Conservation (phyloP, 176 grass and related monocot genomes). For the Poa annua region DNA sequence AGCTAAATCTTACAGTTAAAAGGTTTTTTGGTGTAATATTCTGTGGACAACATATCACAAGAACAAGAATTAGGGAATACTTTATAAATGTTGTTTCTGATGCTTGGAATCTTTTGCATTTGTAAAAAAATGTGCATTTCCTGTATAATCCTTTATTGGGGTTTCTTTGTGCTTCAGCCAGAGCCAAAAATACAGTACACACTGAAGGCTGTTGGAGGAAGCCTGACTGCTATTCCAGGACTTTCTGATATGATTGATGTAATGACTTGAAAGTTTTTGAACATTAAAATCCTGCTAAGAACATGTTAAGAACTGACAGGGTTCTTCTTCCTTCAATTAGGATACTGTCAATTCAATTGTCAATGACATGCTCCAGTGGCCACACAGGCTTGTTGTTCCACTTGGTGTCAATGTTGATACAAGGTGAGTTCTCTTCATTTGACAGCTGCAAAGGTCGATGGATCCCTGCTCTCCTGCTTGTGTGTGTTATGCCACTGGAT, state of each 20-base stretch:
- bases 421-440: constrained; percentile 61
- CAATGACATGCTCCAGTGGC: constrained; percentile 96
- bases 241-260: constrained; percentile 99
- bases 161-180: constrained; percentile 72
- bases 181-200: constrained; percentile 94
- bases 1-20: constrained; percentile 18
- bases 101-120: neutral
- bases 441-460: neutral
- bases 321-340: constrained; percentile 57
- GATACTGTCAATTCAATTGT: constrained; percentile 95
- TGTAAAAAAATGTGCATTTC: constrained; percentile 25
- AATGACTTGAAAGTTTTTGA: constrained; percentile 30
- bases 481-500: neutral
- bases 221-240: constrained; percentile 91
- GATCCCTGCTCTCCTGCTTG: neutral
- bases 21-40: constrained; percentile 18
- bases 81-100: constrained; percentile 20
- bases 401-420: constrained; percentile 79
- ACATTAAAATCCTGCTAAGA: constrained; percentile 29
- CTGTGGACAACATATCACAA: constrained; percentile 3
- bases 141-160: constrained; percentile 37
- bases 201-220: constrained; percentile 96
- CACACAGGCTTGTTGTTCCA: constrained; percentile 88
- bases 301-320: constrained; percentile 35
- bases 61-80: neutral